Conservation (phyloP, 176 grass and related monocot species). For the Oryza glaberrima region DNA sequence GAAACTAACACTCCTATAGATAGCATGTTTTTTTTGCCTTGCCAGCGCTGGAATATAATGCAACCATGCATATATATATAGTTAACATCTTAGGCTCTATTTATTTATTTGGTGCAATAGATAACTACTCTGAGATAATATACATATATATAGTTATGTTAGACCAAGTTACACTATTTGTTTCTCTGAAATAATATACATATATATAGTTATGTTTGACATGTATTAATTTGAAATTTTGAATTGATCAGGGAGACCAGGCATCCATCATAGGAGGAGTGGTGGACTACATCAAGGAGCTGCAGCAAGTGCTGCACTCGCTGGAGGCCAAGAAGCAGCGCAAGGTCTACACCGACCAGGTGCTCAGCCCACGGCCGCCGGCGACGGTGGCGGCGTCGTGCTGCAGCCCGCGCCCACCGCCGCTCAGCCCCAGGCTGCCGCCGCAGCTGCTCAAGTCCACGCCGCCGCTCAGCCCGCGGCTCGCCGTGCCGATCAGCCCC, state of each 20-base stretch:
- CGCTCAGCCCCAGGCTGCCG: slow-evolving; percentile 40
- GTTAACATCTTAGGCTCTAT: not conserved
- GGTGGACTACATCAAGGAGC: slow-evolving; percentile 96
- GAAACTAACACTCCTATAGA: not conserved
- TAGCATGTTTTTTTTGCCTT: not conserved
- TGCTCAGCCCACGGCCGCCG: slow-evolving; percentile 55
- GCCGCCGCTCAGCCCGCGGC: slow-evolving; percentile 53
- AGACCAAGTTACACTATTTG: not conserved
- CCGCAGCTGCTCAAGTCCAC: slow-evolving; percentile 43
- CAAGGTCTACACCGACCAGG: slow-evolving; percentile 68
- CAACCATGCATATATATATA: not conserved
- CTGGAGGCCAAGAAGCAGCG: slow-evolving; percentile 91
- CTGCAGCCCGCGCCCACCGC: slow-evolving; percentile 50
- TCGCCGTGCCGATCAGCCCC: slow-evolving; percentile 69
- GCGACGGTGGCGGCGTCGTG: not conserved
- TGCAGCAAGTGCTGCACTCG: slow-evolving; percentile 77
- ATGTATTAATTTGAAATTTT: not conserved
- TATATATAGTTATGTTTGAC: not conserved
- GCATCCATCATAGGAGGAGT: slow-evolving; percentile 94
- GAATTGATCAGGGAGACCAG: slow-evolving; percentile 75
- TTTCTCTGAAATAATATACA: not conserved
- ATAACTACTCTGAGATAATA: not conserved
- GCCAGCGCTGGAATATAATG: not conserved
- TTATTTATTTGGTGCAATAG: too few relatives aligned
- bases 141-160: not conserved